Evolutionary conservation across 768 basidiomycete species (phyloP).

Genomic region (Nidularia pulvinata): DNA sequence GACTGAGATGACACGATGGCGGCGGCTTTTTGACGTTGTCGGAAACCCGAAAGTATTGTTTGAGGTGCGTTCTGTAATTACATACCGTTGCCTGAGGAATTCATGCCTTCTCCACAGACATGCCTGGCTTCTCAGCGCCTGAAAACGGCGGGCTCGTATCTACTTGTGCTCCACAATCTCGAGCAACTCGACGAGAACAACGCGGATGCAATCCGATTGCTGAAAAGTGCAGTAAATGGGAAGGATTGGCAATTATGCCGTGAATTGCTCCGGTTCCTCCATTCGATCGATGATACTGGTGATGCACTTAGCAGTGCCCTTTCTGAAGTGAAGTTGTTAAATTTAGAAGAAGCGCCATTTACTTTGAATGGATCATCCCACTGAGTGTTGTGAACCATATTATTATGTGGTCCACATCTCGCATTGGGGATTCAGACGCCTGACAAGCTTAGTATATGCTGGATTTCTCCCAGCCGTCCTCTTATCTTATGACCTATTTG

Average conservation of each 20-base stretch:
- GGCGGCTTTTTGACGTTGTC: slow-evolving; percentile 83
- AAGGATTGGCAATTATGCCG: slow-evolving; percentile 92
- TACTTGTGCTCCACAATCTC: slow-evolving; percentile 91
- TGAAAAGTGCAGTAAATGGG: slow-evolving; percentile 72
- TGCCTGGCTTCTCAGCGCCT: slow-evolving; percentile 74
- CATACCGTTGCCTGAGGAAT: not conserved
- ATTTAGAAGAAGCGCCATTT: too few relatives aligned
- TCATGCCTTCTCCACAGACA: slow-evolving; percentile 38
- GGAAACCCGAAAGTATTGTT: slow-evolving; percentile 91
- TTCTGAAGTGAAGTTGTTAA: slow-evolving; percentile 26
- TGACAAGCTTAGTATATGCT: too few relatives aligned
- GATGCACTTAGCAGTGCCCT: slow-evolving; percentile 64
- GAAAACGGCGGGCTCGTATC: slow-evolving; percentile 90
- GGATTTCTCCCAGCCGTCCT: too few relatives aligned
- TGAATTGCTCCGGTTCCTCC: slow-evolving; percentile 90
- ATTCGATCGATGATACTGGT: slow-evolving; percentile 90
- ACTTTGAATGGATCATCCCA: too few relatives aligned
- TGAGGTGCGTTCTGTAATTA: slow-evolving; percentile 53
- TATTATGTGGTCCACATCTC: too few relatives aligned
- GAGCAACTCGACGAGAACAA: slow-evolving; percentile 85
- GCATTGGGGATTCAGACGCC: too few relatives aligned
- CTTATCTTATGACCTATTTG: too few relatives aligned
- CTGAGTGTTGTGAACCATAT: too few relatives aligned
- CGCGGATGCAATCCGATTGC: slow-evolving; percentile 78
- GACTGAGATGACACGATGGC: slow-evolving; percentile 93